Evolutionary conservation across 78 protist genomes (phyloP).

Genomic region (Cavenderia fasciculata): DNA sequence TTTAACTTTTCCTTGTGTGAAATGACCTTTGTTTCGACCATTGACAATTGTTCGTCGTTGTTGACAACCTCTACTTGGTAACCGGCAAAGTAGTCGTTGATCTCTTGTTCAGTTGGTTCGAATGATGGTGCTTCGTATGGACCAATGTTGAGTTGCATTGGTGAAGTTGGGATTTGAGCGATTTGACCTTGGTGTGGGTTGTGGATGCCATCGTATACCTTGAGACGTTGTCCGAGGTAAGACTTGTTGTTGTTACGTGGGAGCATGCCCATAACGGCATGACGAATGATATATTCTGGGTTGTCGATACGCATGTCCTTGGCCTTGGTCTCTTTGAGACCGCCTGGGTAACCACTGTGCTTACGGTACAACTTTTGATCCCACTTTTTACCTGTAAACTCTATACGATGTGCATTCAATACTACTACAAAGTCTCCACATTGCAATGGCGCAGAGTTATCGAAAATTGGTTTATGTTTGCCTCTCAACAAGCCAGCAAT

Average conservation of each 20-base stretch:
- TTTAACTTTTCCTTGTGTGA: conserved; percentile 52
- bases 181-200: conserved; percentile 77
- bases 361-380: conserved; percentile 78
- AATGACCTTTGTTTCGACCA: conserved; percentile 36
- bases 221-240: conserved; percentile 51
- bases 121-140: conserved; percentile 1
- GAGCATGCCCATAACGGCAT: conserved; percentile 85
- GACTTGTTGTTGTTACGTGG: conserved; percentile 67
- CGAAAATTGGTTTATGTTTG: conserved; percentile 84
- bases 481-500: conserved; percentile 73
- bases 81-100: conserved; percentile 63
- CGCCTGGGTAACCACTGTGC: conserved; percentile 84
- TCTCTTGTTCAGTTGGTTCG: conserved; percentile 8
- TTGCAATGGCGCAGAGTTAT: conserved; percentile 8
- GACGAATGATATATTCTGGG: conserved; percentile 76
- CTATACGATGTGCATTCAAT: conserved; percentile 75
- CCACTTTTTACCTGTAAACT: conserved; percentile 81
- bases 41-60: neutral
- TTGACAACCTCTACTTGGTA: conserved; percentile 23
- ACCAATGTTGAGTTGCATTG: conserved; percentile 30
- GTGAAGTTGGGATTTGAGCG: conserved; percentile 19
- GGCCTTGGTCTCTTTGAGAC: conserved; percentile 60
- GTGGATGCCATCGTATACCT: conserved; percentile 33
- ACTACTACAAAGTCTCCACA: conserved; percentile 85
- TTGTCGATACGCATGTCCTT: conserved; percentile 22